These are phyloP conservation scores for Eucalyptus regnans DNA, from an alignment of 345 rosid genomes.

Conservation along the genomic window DNA sequence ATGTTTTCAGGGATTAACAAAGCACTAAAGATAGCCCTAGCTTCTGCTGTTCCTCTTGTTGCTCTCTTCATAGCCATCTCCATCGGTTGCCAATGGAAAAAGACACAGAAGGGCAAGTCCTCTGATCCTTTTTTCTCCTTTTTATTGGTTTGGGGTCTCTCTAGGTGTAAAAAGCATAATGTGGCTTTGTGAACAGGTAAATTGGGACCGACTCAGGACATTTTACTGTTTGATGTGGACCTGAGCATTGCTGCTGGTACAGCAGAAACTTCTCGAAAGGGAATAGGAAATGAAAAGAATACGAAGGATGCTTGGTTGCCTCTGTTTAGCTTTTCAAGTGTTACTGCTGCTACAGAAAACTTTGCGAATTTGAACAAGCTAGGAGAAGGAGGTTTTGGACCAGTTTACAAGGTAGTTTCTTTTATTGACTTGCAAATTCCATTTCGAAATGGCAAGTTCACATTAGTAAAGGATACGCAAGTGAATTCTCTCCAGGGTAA, in stretches of 20 bases:
- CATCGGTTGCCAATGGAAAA: not conserved
- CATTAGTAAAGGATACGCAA: not conserved
- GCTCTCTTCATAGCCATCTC: not conserved
- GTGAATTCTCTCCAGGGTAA: not conserved
- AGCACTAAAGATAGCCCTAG: not conserved
- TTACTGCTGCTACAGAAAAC: conserved; percentile 3
- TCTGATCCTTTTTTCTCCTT: not conserved
- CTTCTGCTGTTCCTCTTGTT: not conserved
- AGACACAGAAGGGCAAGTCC: not conserved
- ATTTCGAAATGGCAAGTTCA: not conserved
- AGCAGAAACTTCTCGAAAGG: not conserved
- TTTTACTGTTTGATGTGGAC: not conserved
- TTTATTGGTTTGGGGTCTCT: not conserved
- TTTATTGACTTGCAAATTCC: not conserved
- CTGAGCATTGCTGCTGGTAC: not conserved
- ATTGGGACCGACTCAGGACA: not conserved
- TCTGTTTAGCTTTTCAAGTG: conserved; percentile 3
- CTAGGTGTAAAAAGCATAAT: not conserved
- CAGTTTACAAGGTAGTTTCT: not conserved
- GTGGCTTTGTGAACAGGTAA: not conserved
- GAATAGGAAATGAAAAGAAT: not conserved
- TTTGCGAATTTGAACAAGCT: conserved; percentile 7
- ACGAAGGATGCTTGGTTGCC: not conserved
- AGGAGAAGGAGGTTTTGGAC: conserved; percentile 30
- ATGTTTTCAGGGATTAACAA: not conserved